These are phyloP conservation scores for Mrakia blollopis DNA, from an alignment of 768 basidiomycete genomes.

Conservation along the genomic window DNA sequence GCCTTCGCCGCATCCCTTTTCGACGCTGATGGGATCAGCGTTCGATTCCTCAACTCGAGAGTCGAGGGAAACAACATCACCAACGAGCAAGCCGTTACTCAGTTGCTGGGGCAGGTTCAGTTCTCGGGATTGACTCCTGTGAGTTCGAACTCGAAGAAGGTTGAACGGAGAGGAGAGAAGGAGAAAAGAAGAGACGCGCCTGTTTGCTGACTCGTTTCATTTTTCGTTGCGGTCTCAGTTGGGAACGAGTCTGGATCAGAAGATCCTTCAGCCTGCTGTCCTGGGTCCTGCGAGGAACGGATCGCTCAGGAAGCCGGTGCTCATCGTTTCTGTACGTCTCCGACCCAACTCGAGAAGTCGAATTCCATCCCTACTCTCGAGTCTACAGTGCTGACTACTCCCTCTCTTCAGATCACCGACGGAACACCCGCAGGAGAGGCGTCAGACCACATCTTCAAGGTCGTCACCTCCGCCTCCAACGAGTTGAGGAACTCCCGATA, in stretches of 20 bases:
- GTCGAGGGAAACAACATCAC: constrained; percentile 32
- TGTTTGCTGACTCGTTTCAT: too few species aligned
- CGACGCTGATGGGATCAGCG: constrained; percentile 47
- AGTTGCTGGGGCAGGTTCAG: constrained; percentile 42
- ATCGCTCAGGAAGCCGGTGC: constrained; percentile 46
- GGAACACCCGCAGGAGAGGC: constrained; percentile 26
- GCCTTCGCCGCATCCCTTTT: constrained; percentile 46
- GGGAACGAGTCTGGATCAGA: constrained; percentile 43
- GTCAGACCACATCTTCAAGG: constrained; percentile 39
- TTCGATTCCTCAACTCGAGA: constrained; percentile 48
- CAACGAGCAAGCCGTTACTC: constrained; percentile 18
- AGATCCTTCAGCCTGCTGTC: constrained; percentile 47
- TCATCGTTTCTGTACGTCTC: constrained; percentile 47
- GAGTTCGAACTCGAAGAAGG: constrained; percentile 6
- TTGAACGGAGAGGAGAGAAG: neutral
- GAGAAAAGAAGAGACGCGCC: too few species aligned
- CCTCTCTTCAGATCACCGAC: constrained; percentile 36
- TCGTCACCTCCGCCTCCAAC: constrained; percentile 40
- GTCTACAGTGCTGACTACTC: too few species aligned
- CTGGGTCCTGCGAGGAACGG: constrained; percentile 43
- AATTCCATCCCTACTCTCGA: too few species aligned
- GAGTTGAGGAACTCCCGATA: constrained; percentile 41
- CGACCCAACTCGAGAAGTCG: too few species aligned
- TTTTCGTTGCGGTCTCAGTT: constrained; percentile 24
- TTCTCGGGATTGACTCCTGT: constrained; percentile 37